Percentiles rank a stretch among this genome's conserved stretches.
Evolutionary conservation across 2,329 filamentous ascomycete genomes (phyloP).

Genomic region (Emmonsiellopsis sp.): DNA sequence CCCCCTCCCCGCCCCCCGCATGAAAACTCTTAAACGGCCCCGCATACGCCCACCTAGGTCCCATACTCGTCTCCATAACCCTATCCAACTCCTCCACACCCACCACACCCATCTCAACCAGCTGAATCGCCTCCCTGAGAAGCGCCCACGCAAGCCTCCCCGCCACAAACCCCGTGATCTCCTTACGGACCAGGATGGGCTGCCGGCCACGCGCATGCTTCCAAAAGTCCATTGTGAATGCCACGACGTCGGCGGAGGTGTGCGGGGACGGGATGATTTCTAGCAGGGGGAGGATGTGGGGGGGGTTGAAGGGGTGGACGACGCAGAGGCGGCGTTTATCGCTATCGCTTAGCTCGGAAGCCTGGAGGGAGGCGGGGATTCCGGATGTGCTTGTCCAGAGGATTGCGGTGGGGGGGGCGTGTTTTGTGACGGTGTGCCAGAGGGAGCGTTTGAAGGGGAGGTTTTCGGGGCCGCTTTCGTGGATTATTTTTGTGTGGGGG

Average conservation of each 20-base stretch:
- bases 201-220: conserved; percentile 27
- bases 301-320: conserved; percentile 54
- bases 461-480: conserved; percentile 52
- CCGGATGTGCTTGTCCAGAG: conserved; percentile 52
- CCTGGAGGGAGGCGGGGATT: conserved; percentile 46
- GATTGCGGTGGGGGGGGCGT: conserved; percentile 38
- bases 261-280: conserved; percentile 46
- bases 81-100: conserved; percentile 45
- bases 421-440: conserved; percentile 43
- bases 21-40: conserved; percentile 53
- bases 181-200: conserved; percentile 44
- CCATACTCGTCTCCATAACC: conserved; percentile 45
- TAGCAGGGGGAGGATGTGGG: conserved; percentile 52
- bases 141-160: conserved; percentile 51
- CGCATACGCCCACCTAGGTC: conserved; percentile 47
- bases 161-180: conserved; percentile 48
- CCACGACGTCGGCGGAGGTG: conserved; percentile 31
- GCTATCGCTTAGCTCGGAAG: conserved; percentile 30
- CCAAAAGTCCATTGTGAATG: conserved; percentile 40
- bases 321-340: conserved; percentile 39
- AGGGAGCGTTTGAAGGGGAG: conserved; percentile 42
- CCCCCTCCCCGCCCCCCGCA: conserved; percentile 47
- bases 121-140: conserved; percentile 45
- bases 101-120: conserved; percentile 47
- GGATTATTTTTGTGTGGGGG: conserved; percentile 41